Evolutionary conservation across 2,329 filamentous ascomycete genomes (phyloP), one percentile per base, ranked within the genome.

Genomic region (Mariannaea elegans): DNA sequence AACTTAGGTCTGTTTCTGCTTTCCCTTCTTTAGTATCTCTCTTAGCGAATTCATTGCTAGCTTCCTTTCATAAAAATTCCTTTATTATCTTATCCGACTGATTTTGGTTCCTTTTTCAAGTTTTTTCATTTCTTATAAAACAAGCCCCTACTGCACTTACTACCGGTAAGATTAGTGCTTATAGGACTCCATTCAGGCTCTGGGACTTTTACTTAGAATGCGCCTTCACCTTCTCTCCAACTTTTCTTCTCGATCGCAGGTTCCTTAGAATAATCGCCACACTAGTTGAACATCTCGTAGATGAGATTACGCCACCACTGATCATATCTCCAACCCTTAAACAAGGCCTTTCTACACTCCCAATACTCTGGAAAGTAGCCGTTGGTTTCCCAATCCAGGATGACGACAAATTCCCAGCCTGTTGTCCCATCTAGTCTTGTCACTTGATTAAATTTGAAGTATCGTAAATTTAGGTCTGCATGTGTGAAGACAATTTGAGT

Each of bases 381-480:
- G 5, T 18, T 44, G 18, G 23, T 32, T 13, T 51, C 46, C 54
- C 54, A 51, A n/a, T 51, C 46, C 12, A 51, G 36, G 29, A 57
- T 34, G 16, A 44, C 53, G 19, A 21, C 18, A 16, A 57, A 24
- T 41, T 34, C 14, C 54, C 24, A 41, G 13, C 38, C 36, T 19
- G 31, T 27, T 10, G 54, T 65, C 3, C 55, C 59, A 7, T 62
- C 59, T 16, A 6, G 13, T 4, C 27, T 54, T 23, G 19, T 27
- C 21, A 24, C 34, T 14, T 19, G 23, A n/a, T 54, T 34, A 7
- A 77, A 65, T 12, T 75, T 47, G 21, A 77, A 75, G 42, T 76
- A 77, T 7, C 71, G 64, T 2, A 70, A 63, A 39, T 74, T 75
- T 5, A 77, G 66, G 46, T 76, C 73, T 2, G 71, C 72, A 50